Percentiles rank a stretch among this genome's conserved stretches.
Evolutionary conservation across 2,329 filamentous ascomycete genomes (phyloP).

Genomic region (Atkinsonella hypoxylon): DNA sequence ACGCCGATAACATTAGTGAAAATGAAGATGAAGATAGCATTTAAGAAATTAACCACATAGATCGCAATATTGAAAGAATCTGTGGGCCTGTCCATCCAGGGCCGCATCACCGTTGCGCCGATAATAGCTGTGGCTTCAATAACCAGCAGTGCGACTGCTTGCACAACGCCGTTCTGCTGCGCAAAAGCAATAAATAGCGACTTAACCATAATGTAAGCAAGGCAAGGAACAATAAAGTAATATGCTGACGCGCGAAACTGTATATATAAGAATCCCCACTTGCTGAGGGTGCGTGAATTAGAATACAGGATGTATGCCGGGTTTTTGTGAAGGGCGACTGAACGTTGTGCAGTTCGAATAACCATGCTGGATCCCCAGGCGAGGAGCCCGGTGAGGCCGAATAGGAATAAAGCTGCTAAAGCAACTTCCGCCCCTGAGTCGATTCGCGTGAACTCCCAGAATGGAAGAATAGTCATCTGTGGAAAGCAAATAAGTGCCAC

Average conservation of each 20-base stretch:
- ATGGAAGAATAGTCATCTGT: conserved; percentile 74
- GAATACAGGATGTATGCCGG: conserved; percentile 93
- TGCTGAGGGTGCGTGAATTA: conserved; percentile 82
- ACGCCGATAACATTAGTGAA: conserved; percentile 58
- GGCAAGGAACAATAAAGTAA: conserved; percentile 75
- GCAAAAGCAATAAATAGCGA: conserved; percentile 74
- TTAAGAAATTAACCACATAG: conserved; percentile 58
- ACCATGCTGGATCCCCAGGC: conserved; percentile 82
- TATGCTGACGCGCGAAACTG: conserved; percentile 90
- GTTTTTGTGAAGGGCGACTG: conserved; percentile 83
- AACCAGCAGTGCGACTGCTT: conserved; percentile 70
- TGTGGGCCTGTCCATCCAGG: conserved; percentile 97
- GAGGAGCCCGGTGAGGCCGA: conserved; percentile 64
- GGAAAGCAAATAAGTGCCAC: conserved; percentile 81
- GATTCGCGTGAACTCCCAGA: conserved; percentile 79
- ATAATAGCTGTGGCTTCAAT: conserved; percentile 71
- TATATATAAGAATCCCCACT: conserved; percentile 94
- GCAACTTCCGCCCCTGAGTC: conserved; percentile 79
- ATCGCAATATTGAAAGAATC: conserved; percentile 93
- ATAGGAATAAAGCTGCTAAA: conserved; percentile 73
- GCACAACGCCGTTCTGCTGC: conserved; percentile 56
- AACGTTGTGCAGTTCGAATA: conserved; percentile 73
- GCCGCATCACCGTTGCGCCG: conserved; percentile 63
- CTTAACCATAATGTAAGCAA: conserved; percentile 70
- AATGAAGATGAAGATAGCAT: conserved; percentile 1